Base-by-base conservation (phyloP, 768 basidiomycete genomes). In the Auricularia sp. region DNA sequence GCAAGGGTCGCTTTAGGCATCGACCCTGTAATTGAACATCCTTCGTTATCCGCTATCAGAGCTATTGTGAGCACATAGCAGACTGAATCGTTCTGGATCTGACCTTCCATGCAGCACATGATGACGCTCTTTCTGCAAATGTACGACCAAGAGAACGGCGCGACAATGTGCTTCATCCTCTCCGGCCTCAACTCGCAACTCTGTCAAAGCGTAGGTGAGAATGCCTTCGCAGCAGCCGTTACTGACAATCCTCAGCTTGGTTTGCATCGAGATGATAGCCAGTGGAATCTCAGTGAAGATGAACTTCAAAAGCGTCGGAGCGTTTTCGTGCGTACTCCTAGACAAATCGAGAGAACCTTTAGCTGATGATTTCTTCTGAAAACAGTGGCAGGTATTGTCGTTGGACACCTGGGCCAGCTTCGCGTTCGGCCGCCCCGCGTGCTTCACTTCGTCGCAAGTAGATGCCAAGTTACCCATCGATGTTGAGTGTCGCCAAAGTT, bases 361-460 rank as follows among this genome's bases (percentile, higher is more conserved):
- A 8, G 29, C 53, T 54, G 53, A 54, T 18, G 53, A 8, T 54
- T 7, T 29, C 29, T 54, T 7, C 39, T 3, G 12, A 8, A 14
- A 14, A 8, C 53, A 54, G 53, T 54, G 53, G 53, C 11, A 54
- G 18, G 53, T 54, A 10, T 8, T 29, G 29, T n/a, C 53, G 7
- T 54, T 54, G n/a, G 53, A 54, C 8, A n/a, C 18, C n/a, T 54
- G 18, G 11, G 10, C 53, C 6, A 29, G n/a, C 67, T 77, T 84
- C 70, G 88, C 87, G 2, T 87, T 86, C 70, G 85, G 86, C 18
- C 81, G 87, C 29, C 87, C 87, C 3, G 84, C 86, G 34, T 86
- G 86, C 2, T 86, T 88, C 67, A 80, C 84, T n/a, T 70, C 83
- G 43, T 79, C 85, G 0, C 87, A 88, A 72, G 77, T 87, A 53